Percentiles rank a stretch among this genome's conserved stretches.
These are phyloP conservation scores for Vararia minispora DNA, from an alignment of 768 basidiomycete species.

Conservation along the genomic window DNA sequence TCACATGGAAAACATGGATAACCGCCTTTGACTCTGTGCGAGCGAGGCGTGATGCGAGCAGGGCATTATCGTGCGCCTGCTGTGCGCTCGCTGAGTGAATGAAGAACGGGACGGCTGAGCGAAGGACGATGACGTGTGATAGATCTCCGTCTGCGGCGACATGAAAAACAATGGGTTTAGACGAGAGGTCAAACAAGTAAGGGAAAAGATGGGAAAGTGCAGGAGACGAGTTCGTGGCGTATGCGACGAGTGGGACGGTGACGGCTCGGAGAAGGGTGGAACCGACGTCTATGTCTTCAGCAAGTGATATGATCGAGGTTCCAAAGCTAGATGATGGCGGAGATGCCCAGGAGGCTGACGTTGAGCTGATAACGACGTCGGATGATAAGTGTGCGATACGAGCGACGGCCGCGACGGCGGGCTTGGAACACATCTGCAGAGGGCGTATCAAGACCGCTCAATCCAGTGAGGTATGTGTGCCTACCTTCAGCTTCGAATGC, in stretches of 20 bases:
- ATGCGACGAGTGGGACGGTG: constrained; percentile 37
- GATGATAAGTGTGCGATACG: constrained; percentile 61
- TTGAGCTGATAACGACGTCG: constrained; percentile 50
- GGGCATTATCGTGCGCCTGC: constrained; percentile 79
- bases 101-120: constrained; percentile 69
- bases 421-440: constrained; percentile 6
- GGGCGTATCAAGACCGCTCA: no score
- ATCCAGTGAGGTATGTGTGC: no score
- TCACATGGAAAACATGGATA: constrained; percentile 65
- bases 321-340: neutral
- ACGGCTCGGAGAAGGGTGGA: constrained; percentile 39
- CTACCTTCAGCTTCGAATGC: no score
- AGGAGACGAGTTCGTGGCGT: constrained; percentile 43
- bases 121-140: constrained; percentile 62
- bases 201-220: constrained; percentile 45
- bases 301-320: constrained; percentile 32
- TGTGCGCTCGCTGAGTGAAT: constrained; percentile 65
- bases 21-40: constrained; percentile 57
- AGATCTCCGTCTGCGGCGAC: constrained; percentile 56
- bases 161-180: constrained; percentile 59
- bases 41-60: constrained; percentile 75
- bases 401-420: constrained; percentile 31
- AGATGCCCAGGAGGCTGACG: constrained; percentile 21
- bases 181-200: constrained; percentile 51
- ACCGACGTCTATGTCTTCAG: constrained; percentile 54